Conservation (phyloP, 768 basidiomycete genomes). For the Boletus sp. region DNA sequence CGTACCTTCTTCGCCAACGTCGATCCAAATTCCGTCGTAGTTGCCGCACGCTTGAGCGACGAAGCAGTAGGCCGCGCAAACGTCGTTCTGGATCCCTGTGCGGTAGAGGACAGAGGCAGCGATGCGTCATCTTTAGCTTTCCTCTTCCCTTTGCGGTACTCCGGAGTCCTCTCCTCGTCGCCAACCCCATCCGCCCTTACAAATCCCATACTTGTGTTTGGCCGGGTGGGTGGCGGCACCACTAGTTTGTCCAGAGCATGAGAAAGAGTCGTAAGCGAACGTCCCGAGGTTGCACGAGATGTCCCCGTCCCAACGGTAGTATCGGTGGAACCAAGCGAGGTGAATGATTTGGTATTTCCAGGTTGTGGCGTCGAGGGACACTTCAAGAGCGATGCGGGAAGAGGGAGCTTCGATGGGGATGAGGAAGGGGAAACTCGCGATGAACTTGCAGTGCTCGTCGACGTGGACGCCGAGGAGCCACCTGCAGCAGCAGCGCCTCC, state of each 20-base stretch:
- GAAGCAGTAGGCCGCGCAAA: conserved; percentile 33
- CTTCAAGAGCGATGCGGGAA: conserved; percentile 22
- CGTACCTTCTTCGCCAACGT: neutral
- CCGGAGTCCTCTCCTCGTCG: conserved; percentile 2
- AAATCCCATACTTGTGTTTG: conserved; percentile 73
- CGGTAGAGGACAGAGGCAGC: conserved; percentile 3
- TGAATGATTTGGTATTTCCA: conserved; percentile 1
- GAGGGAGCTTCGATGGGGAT: conserved; percentile 32
- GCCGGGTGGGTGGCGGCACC: conserved; percentile 61
- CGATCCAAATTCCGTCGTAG: conserved; percentile 13
- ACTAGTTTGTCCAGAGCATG: conserved; percentile 70
- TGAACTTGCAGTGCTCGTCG: conserved; percentile 5
- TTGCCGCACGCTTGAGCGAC: conserved; percentile 28
- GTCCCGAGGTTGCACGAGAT: conserved; percentile 8
- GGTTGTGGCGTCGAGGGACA: conserved; percentile 8
- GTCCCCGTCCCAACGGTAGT: neutral
- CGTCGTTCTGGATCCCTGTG: conserved; percentile 2
- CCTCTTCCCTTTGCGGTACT: conserved; percentile 13
- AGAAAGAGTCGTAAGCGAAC: conserved; percentile 63
- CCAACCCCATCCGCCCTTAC: conserved; percentile 29
- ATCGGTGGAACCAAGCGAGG: conserved; percentile 4
- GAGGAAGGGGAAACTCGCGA: conserved; percentile 5
- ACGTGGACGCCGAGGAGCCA: neutral
- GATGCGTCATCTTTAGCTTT: conserved; percentile 25
- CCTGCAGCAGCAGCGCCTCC: too few species aligned